A percentile compares a stretch with the other conserved stretches of the same genome.
These are phyloP conservation scores for Amanita brunnescens DNA, from an alignment of 768 basidiomycete genomes.

Conservation along the genomic window DNA sequence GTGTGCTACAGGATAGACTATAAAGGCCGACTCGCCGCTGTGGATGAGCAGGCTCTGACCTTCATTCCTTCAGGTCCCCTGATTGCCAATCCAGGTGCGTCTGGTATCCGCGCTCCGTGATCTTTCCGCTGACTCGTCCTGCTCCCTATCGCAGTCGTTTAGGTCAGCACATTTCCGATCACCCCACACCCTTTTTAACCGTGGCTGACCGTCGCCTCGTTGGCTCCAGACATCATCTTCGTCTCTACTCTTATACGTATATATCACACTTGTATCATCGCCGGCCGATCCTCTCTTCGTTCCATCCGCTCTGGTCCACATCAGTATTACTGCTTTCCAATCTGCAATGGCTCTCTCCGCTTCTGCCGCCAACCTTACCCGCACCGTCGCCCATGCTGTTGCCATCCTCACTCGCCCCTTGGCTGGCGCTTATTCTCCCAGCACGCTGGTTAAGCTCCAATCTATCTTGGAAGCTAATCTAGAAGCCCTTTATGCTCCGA, in stretches of 20 bases:
- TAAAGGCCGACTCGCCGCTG: background rate
- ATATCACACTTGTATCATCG: conserved; percentile 30
- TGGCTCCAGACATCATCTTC: conserved; percentile 5
- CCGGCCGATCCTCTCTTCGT: conserved; percentile 48
- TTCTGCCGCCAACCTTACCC: conserved; percentile 42
- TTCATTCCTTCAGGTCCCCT: conserved; percentile 9
- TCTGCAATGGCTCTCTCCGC: conserved; percentile 28
- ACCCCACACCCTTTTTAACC: conserved; percentile 6
- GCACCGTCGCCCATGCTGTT: conserved; percentile 67
- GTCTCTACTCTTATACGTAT: conserved; percentile 9
- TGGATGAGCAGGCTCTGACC: conserved; percentile 3
- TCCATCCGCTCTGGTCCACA: conserved; percentile 13
- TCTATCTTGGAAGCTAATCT: conserved; percentile 67
- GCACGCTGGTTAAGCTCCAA: conserved; percentile 61
- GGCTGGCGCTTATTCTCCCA: conserved; percentile 44
- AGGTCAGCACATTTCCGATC: conserved; percentile 7
- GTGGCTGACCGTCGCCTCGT: conserved; percentile 8
- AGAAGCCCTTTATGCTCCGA: conserved; percentile 54
- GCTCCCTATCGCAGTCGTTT: conserved; percentile 6
- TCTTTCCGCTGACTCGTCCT: conserved; percentile 7
- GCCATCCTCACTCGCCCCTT: conserved; percentile 66
- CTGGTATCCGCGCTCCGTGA: conserved; percentile 6
- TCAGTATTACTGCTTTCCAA: conserved; percentile 13
- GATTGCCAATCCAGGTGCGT: conserved; percentile 4
- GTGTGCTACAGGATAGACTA: background rate